Base-by-base conservation (phyloP, 164 flowering plant genomes). In the Saururus chinensis region DNA sequence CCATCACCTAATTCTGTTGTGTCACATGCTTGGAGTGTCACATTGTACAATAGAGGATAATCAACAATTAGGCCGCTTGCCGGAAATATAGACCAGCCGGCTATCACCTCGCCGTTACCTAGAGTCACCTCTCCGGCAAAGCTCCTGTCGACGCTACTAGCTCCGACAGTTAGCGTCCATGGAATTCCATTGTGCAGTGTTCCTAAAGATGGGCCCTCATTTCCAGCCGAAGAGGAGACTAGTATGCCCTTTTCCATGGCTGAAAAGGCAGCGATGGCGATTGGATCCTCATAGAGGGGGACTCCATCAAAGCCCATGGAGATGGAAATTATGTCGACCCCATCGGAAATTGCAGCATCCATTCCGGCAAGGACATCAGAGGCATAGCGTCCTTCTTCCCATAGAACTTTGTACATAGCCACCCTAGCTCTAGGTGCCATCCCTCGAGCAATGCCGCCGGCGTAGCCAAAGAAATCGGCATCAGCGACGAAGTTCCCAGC, bases 311-410 rank as follows among this genome's bases (percentile, higher is more conserved):
- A 72, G 0, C 86, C 86, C 72, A 82, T 30, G 0, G 89, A 84
- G 13, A 85, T 67, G 0, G 89, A 87, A 1, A 85, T 69, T 1
- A 87, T 76, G 57, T 87, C 87, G 12, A 85, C 91, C 0, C 88
- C 95, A 60, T 88, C 87, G 0, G 70, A 74, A 13, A 85, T 62
- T 0, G 89, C 91, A 49, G 72, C 73, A 40, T 85, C 91, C 41
- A 85, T 72, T 0, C 73, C 89, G 19, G 84, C 86, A 22, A 83
- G 71, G 14, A 82, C 71, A 60, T 84, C 89, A 12, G 84, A 66
- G 16, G 66, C 53, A n/a, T 19, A 61, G 2, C 37, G 2, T 0
- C 74, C 81, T 26, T 69, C 77, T 0, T 68, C 66, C 66, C 72
- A 75, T 0, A 59, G 14, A 19, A 74, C 86, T 74, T 88, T 83